Percentiles rank a stretch among this genome's conserved stretches.
These are phyloP conservation scores for Aspergillus aculeatus DNA, from an alignment of 2,329 filamentous ascomycete species.

Conservation along the genomic window DNA sequence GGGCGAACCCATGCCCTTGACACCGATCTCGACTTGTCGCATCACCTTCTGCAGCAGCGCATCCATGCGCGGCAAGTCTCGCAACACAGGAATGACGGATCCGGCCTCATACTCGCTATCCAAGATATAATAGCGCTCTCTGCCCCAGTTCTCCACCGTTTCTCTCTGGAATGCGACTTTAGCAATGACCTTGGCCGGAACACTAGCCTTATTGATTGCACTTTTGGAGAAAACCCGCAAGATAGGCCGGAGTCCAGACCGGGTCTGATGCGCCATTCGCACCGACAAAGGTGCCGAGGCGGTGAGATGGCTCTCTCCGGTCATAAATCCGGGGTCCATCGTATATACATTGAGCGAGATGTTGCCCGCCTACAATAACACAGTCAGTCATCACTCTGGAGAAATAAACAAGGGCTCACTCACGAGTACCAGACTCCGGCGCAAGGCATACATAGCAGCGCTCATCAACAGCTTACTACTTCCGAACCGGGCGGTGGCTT, in stretches of 20 bases:
- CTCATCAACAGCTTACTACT: conserved; percentile 39
- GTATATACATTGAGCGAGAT: conserved; percentile 40
- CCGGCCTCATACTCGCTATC: conserved; percentile 36
- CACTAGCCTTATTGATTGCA: conserved; percentile 35
- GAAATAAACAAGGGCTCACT: conserved; percentile 14
- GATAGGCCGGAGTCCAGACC: conserved; percentile 33
- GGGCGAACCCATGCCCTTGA: conserved; percentile 31
- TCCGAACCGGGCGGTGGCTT: conserved; percentile 32
- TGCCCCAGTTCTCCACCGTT: conserved; percentile 29
- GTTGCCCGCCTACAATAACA: conserved; percentile 27
- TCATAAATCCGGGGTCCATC: conserved; percentile 34
- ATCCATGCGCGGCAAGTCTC: conserved; percentile 30
- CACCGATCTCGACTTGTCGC: conserved; percentile 29
- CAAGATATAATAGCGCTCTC: conserved; percentile 36
- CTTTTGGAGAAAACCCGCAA: conserved; percentile 37
- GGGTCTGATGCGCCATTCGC: conserved; percentile 32
- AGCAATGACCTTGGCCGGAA: conserved; percentile 36
- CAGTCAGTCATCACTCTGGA: not conserved
- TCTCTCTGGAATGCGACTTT: conserved; percentile 36
- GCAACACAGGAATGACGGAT: conserved; percentile 34
- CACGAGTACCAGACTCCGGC: conserved; percentile 35
- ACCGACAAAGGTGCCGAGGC: conserved; percentile 29
- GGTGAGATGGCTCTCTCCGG: conserved; percentile 27
- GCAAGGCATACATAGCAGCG: conserved; percentile 37
- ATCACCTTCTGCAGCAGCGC: conserved; percentile 30